Conservation (phyloP, 345 rosid genomes). For the sweet orange (Citrus sinensis) region DVS_A1.0 CM039165.1:31060001-31060500, state of each 20-base stretch:
- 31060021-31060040: slow-evolving; percentile 73
- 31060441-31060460: slow-evolving; percentile 47
- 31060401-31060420: slow-evolving; percentile 60
- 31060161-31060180: slow-evolving; percentile 91
- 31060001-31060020: slow-evolving; percentile 92
- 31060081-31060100: slow-evolving; percentile 96
- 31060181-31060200: slow-evolving; percentile 77
- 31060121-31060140: slow-evolving; percentile 85
- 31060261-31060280: slow-evolving; percentile 68
- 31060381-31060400: slow-evolving; percentile 84
- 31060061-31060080: slow-evolving; percentile 32
- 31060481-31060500: slow-evolving; percentile 65
- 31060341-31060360: slow-evolving; percentile 81
- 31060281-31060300: slow-evolving; percentile 68
- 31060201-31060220: slow-evolving; percentile 49
- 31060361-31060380: slow-evolving; percentile 82
- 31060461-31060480: slow-evolving; percentile 46
- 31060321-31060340: slow-evolving; percentile 98
- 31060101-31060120: slow-evolving; percentile 79
- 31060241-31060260: slow-evolving; percentile 69
- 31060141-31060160: slow-evolving; percentile 95
- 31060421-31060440: slow-evolving; percentile 40
- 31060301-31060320: slow-evolving; percentile 95
- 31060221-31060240: slow-evolving; percentile 60
- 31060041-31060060: slow-evolving; percentile 48